These are phyloP conservation scores for Austroboletus festivus DNA, from an alignment of 768 basidiomycete species.

Conservation along the genomic window DNA sequence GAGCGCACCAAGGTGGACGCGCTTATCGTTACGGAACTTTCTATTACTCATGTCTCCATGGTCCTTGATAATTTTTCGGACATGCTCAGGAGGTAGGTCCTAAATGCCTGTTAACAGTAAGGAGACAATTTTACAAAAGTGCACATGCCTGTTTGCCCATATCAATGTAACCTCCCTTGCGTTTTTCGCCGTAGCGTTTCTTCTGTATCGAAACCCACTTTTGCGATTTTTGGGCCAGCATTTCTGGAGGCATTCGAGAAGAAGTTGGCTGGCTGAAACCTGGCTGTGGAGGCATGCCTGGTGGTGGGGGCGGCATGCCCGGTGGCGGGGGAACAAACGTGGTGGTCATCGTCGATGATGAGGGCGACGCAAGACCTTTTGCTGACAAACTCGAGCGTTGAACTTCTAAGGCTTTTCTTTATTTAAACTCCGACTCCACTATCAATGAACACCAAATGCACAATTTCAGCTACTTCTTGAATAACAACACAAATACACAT, in stretches of 20 bases:
- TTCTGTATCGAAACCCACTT: constrained; percentile 96
- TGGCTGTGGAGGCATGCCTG: constrained; percentile 40
- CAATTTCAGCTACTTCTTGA: too few species aligned
- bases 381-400: constrained; percentile 24
- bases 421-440: too few species aligned
- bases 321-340: constrained; percentile 38
- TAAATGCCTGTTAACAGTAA: constrained; percentile 29
- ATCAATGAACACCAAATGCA: too few species aligned
- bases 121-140: neutral
- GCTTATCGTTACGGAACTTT: constrained; percentile 99
- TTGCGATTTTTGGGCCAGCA: constrained; percentile 86
- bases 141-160: constrained; percentile 84
- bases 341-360: constrained; percentile 33
- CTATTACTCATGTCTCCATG: constrained; percentile 99
- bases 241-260: constrained; percentile 55
- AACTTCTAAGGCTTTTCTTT: too few species aligned
- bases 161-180: constrained; percentile 85
- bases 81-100: constrained; percentile 96
- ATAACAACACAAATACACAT: too few species aligned
- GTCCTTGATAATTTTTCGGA: constrained; percentile 99
- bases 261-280: constrained; percentile 31
- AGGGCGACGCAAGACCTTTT: constrained; percentile 20
- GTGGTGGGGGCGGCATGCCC: constrained; percentile 41
- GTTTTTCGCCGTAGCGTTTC: constrained; percentile 88
- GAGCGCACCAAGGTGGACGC: constrained; percentile 96